Conservation (phyloP, 2,329 filamentous ascomycete species). For the Chaetoscypha palmicola region DNA sequence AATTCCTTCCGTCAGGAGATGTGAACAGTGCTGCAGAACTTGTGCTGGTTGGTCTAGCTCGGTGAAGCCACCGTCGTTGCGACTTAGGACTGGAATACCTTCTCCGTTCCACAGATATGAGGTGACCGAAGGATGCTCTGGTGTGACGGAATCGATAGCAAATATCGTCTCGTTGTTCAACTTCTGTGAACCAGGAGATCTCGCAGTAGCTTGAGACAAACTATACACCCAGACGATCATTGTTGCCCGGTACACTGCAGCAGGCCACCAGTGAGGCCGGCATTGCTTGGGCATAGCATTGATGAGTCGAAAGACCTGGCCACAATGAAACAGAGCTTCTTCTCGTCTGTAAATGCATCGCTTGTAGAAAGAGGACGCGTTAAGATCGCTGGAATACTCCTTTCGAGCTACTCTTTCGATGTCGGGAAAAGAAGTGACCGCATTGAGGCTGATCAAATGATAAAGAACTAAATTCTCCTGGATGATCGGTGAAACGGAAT, state of each 20-base stretch:
- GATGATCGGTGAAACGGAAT: conserved; percentile 52
- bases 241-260: conserved; percentile 59
- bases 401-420: conserved; percentile 60
- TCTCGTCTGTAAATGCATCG: conserved; percentile 56
- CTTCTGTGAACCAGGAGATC: conserved; percentile 21
- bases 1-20: conserved; percentile 45
- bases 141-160: conserved; percentile 42
- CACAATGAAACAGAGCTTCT: conserved; percentile 60
- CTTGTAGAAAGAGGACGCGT: conserved; percentile 50
- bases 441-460: conserved; percentile 63
- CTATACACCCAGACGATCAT: conserved; percentile 58
- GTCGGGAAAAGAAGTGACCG: conserved; percentile 59
- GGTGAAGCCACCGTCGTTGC: conserved; percentile 39
- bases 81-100: conserved; percentile 44
- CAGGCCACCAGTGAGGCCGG: conserved; percentile 65
- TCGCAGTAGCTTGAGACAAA: conserved; percentile 42
- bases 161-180: conserved; percentile 35
- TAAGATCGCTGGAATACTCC: conserved; percentile 50
- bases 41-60: conserved; percentile 41
- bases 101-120: conserved; percentile 47
- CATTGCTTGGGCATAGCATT: conserved; percentile 51
- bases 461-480: conserved; percentile 62
- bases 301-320: conserved; percentile 57
- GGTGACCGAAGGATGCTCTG: conserved; percentile 44
- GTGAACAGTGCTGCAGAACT: conserved; percentile 44